Conservation (phyloP, 148 eudicot genomes). For the Limonium bicolor region DNA sequence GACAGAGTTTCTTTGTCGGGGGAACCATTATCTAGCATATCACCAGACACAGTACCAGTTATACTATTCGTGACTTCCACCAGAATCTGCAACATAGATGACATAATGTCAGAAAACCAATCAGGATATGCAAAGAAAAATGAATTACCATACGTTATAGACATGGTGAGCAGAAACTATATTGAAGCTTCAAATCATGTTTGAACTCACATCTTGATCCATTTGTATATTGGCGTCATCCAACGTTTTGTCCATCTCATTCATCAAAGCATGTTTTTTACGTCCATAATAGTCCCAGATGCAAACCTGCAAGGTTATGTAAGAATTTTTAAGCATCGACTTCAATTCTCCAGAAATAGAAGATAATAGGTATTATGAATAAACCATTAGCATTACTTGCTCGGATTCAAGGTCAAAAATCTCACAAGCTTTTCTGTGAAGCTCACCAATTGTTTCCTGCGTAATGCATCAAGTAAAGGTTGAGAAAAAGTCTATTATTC, state of each 20-base stretch:
- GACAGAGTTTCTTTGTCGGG: slow-evolving; percentile 30
- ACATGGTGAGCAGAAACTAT: not conserved
- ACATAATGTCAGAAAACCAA: no score
- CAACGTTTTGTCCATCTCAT: slow-evolving; percentile 77
- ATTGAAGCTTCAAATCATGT: not conserved
- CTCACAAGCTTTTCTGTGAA: slow-evolving; percentile 80
- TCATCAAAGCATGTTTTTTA: slow-evolving; percentile 67
- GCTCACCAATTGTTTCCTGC: slow-evolving; percentile 87
- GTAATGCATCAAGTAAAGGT: slow-evolving; percentile 2
- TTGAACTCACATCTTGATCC: slow-evolving; percentile 83
- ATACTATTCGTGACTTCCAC: slow-evolving; percentile 50
- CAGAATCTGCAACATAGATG: slow-evolving; percentile 50
- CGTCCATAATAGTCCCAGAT: slow-evolving; percentile 81
- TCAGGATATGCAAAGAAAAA: not conserved
- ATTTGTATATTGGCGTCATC: slow-evolving; percentile 92
- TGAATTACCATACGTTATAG: not conserved
- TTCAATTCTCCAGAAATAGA: not conserved
- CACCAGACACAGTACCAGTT: slow-evolving; percentile 18
- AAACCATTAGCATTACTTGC: slow-evolving; percentile 51
- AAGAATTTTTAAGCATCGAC: not conserved
- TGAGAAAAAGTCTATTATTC: not conserved
- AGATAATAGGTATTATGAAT: not conserved
- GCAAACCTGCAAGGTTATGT: slow-evolving; percentile 30
- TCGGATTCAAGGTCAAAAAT: slow-evolving; percentile 54
- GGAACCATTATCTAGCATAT: slow-evolving; percentile 35